These are phyloP conservation scores for Flaveria floridana DNA, from an alignment of 140 eudicot genomes.

Conservation along the genomic window DNA sequence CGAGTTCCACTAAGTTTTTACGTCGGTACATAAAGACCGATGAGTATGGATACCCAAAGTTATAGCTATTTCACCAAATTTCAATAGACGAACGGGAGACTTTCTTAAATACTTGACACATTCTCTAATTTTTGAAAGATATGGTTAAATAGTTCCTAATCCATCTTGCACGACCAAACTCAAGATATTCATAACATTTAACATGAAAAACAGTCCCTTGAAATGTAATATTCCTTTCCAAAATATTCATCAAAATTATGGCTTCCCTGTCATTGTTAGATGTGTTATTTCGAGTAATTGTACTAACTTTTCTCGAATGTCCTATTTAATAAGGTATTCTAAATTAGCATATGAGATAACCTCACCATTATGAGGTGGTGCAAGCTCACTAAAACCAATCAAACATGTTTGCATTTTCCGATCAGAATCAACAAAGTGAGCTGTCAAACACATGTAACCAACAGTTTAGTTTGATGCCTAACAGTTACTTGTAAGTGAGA, in stretches of 20 bases:
- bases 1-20: not conserved
- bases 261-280: not conserved
- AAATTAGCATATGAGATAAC: not conserved
- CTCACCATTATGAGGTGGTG: too few species aligned
- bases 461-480: too few species aligned
- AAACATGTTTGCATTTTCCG: too few species aligned
- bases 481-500: too few species aligned
- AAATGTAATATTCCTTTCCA: not conserved
- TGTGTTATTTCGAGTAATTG: not conserved
- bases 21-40: not conserved
- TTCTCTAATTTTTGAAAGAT: not conserved
- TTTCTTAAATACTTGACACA: not conserved
- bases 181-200: not conserved
- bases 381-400: too few species aligned
- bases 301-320: not conserved
- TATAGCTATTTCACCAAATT: not conserved
- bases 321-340: not conserved
- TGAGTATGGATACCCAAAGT: not conserved
- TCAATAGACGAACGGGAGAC: not conserved
- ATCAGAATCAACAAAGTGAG: too few species aligned
- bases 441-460: too few species aligned
- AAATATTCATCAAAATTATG: not conserved
- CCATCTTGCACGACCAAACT: not conserved
- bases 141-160: not conserved
- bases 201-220: not conserved